Base-by-base conservation (phyloP, 2,329 filamentous ascomycete species). In the Phaeosphaeriaceae sp. region DNA sequence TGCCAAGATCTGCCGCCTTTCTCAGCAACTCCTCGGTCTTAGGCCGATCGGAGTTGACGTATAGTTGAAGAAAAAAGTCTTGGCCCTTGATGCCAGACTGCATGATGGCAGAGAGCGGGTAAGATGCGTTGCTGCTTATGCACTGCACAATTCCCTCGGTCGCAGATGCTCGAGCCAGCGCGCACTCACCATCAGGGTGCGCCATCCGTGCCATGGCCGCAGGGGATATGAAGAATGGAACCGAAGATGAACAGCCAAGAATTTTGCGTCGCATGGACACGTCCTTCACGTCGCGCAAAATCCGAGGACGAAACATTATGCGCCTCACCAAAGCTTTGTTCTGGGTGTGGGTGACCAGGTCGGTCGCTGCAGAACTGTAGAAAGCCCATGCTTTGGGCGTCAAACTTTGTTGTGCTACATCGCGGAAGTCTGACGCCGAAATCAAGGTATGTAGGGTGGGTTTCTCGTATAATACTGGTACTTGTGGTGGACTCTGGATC, bases 331-430 rank as follows among this genome's bases (percentile, higher is more conserved):
- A 21, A 9, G 30, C n/a, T n/a, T 6, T 62, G 65, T 15, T 65
- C 64, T 8, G 82, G 78, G 60, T 80, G 70, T 10, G 30, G 19
- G 81, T 84, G 47, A 80, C 69, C 58, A 81, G 80, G 47, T 51
- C 49, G 30, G 30, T 42, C 1, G 49, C 49, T 15, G 49, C 49
- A 22, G 79, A 80, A 40, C 76, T 78, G 70, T 84, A 84, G 63
- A 79, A 80, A 0, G 75, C 78, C 77, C 77, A 80, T 28, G 77
- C 76, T 63, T 79, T 79, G 49, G 70, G 66, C 21, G 67, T 70
- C 21, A 75, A 58, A 8, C 71, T 78, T 8, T 66, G 64, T 30
- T 67, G 59, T 8, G 80, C 79, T 8, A 77, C 73, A 1, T 72
- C 64, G 62, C 80, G 76, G 58, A 82, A 81, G 63, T 82, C 80